Conservation (phyloP, 176 grass and related monocot genomes). For the Saccharum spontaneum region DNA sequence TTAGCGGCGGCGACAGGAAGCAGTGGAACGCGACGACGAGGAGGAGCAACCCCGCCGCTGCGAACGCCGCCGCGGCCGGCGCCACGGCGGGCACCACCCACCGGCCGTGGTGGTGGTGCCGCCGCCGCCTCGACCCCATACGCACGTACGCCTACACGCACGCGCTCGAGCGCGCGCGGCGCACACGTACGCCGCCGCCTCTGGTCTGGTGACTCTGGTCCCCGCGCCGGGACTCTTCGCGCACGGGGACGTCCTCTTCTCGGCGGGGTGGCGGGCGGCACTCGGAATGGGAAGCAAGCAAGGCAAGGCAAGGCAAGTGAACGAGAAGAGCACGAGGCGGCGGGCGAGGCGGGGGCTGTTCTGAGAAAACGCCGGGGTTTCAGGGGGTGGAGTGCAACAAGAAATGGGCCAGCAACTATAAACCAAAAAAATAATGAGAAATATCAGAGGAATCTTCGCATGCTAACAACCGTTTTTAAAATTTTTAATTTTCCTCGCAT, state of each 20-base stretch:
- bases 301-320: background rate
- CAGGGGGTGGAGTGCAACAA: background rate
- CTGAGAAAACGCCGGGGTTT: background rate
- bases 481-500: background rate
- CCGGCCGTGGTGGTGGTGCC: conserved; percentile 52
- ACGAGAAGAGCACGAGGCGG: background rate
- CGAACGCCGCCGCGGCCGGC: conserved; percentile 43
- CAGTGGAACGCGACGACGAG: conserved; percentile 65
- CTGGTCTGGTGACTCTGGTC: background rate
- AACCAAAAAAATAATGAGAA: background rate
- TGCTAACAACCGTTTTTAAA: conserved; percentile 17
- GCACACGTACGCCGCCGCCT: background rate
- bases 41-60: conserved; percentile 60
- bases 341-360: background rate
- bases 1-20: conserved; percentile 68
- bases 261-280: conserved; percentile 23
- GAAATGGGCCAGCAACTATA: background rate
- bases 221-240: background rate
- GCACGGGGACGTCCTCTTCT: background rate
- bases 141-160: background rate
- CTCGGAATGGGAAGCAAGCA: conserved; percentile 18
- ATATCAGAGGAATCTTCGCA: conserved; percentile 24
- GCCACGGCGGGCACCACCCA: conserved; percentile 64
- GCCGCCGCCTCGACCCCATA: conserved; percentile 66
- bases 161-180: background rate